Evolutionary conservation across 192 early-diverging fungal species (phyloP), one percentile per base, ranked within the genome.

Genomic region (Entophlyctis helioformis): DNA sequence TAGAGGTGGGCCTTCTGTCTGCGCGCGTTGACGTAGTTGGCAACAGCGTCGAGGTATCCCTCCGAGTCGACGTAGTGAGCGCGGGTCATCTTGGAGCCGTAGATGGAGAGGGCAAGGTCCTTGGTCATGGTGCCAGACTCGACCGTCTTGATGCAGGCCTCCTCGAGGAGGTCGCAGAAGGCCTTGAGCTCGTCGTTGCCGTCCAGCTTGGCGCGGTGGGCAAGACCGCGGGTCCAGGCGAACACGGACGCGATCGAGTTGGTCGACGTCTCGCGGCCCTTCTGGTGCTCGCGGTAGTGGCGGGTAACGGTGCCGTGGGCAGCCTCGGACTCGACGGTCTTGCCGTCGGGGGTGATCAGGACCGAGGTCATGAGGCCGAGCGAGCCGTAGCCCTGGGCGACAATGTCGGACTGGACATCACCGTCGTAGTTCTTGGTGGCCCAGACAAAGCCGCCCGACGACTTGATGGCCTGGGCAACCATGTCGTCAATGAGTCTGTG

Each of bases 401-500:
- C 70, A 56, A 91, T 80, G 63, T 94, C 91, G 22, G 89, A 91
- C 58, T 94, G 89, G 16, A 94, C 89, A 70, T 97, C 93, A 48
- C 91, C 61, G 51, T 91, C 85, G 69, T 90, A 91, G 78, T 96
- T 96, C 66, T 91, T 91, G 65, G 77, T 79, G 10, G 93, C 91
- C 78, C 89, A 89, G 15, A 97, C 82, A 40, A 93, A 91, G 24
- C 86, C 87, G 39, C 94, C 94, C 29, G 81, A 63, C 36, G 89
- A 91, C 70, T 98, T 98, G 53, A 98, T 67, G 40, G 83, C 84
- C 69, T 98, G 91, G 5, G 94, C 94, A 62, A 92, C 89, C 91
- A 95, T 95, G 60, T 97, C 94, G 67, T 97, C 94, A 54, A 97
- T 93, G 26, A 97, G 68, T 40, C 94, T 82, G 65, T 98, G 94